Evolutionary conservation across 805 yeast species (phyloP), one percentile per base, ranked within the genome.

Genomic region (Maudiozyma serrabonitensis): DNA sequence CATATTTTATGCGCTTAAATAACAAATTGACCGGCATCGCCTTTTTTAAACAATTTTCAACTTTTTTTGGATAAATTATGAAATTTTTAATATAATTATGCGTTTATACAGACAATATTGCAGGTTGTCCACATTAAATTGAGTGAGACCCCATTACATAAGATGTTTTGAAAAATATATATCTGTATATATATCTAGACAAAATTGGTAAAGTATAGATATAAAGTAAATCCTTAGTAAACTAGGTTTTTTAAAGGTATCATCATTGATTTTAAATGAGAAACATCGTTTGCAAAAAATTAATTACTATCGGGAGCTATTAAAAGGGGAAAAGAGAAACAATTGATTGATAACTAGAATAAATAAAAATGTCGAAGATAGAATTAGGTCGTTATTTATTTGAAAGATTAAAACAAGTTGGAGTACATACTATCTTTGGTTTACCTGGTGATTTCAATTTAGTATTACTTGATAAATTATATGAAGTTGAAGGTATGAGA

Each of bases 401-500:
- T 61, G 87, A 83, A 70, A 76, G 93, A 72, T 71, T 87, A 56
- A 76, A 74, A 66, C 91, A 87, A 66, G 75, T 84, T 46, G 76
- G 77, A 49, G 80, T 83, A 55, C 74, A 76, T 58, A 81, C 89
- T 56, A 73, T 84, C 61, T 84, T 83, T 58, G 91, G 91, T 60
- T 76, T 84, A 47, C 91, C 91, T 50, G 90, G 90, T 59, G 91
- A 84, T 67, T 83, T 82, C 78, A 84, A 83, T 72, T 72, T 82
- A 63, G 70, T 84, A 12, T 69, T 84, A 46, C 69, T 84, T 53
- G 89, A 84, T 62, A 80, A 83, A 62, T 73, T 84, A 60, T 80
- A 82, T 64, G 85, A 81, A 57, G 86, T 82, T 31, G 79, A 76
- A 19, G 85, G 84, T 32, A 61, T 86, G 68, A 76, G 84, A 71